phyloP scores from a whole-genome alignment of 805 yeast species.

The Tetrapisispora arboricola region DNA sequence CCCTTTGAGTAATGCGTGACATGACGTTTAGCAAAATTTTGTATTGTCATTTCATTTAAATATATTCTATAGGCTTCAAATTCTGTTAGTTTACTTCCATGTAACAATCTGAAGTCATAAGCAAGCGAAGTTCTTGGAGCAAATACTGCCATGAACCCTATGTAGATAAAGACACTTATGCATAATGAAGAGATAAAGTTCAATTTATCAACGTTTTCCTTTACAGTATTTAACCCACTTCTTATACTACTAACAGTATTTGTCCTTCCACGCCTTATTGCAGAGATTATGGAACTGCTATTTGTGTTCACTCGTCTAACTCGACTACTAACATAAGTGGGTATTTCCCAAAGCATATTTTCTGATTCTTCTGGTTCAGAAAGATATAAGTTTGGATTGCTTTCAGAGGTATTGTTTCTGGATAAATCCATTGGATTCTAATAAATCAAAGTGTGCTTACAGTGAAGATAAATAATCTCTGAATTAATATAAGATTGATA shows the following conservation, averaged over 20 bases:
- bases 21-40: constrained; percentile 27
- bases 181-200: constrained; percentile 18
- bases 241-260: constrained; percentile 23
- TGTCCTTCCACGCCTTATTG: constrained; percentile 19
- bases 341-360: constrained; percentile 2
- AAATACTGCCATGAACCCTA: constrained; percentile 57
- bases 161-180: constrained; percentile 20
- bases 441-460: not conserved
- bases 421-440: not conserved
- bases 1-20: constrained; percentile 10
- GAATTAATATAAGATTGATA: too few species aligned
- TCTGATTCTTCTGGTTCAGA: constrained; percentile 1
- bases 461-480: too few species aligned
- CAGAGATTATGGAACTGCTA: not conserved
- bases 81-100: constrained; percentile 53
- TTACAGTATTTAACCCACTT: constrained; percentile 21
- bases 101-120: constrained; percentile 68
- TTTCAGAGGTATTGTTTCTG: not conserved
- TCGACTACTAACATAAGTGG: not conserved
- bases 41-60: constrained; percentile 32
- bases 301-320: not conserved
- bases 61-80: constrained; percentile 61
- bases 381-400: constrained; percentile 1
- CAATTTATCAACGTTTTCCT: constrained; percentile 23
- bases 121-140: constrained; percentile 77